Percentiles rank a stretch among this genome's conserved stretches.
phyloP scores from a whole-genome alignment of 2,329 filamentous ascomycete species.

The Verticillium nonalfalfae region DNA sequence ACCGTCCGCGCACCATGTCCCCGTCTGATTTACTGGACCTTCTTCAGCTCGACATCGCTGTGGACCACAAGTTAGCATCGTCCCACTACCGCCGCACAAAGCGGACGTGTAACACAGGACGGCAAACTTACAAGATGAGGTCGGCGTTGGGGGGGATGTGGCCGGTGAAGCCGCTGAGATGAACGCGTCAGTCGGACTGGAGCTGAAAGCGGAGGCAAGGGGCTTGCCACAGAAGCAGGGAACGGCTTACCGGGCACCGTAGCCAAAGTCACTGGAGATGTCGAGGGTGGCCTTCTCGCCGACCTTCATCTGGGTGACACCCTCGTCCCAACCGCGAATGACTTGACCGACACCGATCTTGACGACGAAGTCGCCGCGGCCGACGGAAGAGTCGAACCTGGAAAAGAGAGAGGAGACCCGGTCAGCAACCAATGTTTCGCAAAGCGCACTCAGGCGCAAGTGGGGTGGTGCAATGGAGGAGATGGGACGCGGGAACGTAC shows the following conservation, averaged over 20 bases:
- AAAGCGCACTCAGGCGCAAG: neutral
- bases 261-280: constrained; percentile 67
- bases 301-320: constrained; percentile 76
- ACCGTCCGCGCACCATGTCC: neutral
- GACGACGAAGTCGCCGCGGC: constrained; percentile 69
- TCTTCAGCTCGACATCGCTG: constrained; percentile 65
- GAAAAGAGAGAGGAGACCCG: neutral
- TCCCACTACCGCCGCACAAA: neutral
- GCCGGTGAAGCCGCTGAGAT: constrained; percentile 65
- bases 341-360: constrained; percentile 77
- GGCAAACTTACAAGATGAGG: constrained; percentile 72
- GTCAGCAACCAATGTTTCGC: neutral
- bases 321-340: constrained; percentile 88
- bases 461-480: too few species aligned
- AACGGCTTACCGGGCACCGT: constrained; percentile 50
- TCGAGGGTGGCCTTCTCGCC: constrained; percentile 85
- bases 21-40: constrained; percentile 39
- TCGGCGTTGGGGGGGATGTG: constrained; percentile 70
- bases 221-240: neutral
- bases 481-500: constrained; percentile 41
- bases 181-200: neutral
- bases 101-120: neutral
- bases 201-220: neutral
- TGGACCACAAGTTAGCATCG: neutral
- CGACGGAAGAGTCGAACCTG: constrained; percentile 86